These are phyloP conservation scores for Acer campestre DNA, from an alignment of 345 rosid genomes.

Conservation along the genomic window DNA sequence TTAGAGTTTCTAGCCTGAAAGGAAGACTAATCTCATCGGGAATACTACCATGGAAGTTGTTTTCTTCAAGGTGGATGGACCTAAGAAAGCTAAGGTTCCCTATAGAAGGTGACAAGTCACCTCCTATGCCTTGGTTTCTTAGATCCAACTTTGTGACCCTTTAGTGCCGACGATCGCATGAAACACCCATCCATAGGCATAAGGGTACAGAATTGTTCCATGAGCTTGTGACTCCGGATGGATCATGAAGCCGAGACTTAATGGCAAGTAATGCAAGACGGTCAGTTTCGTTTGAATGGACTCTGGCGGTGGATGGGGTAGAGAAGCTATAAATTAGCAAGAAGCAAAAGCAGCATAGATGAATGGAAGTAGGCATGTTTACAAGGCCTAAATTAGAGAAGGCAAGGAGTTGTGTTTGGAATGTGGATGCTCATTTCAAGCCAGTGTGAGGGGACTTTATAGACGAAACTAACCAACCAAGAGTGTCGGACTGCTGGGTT, in stretches of 20 bases:
- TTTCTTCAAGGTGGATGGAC: not conserved
- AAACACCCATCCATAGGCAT: not conserved
- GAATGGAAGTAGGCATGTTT: not conserved
- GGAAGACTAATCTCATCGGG: conserved; percentile 17
- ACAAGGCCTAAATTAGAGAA: not conserved
- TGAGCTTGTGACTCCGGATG: not conserved
- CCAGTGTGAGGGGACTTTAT: not conserved
- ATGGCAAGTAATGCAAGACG: not conserved
- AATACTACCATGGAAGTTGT: conserved; percentile 9
- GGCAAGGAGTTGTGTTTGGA: not conserved
- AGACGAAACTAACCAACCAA: too few species aligned
- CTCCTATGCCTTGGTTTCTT: not conserved
- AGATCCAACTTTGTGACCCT: not conserved
- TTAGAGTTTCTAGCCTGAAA: conserved; percentile 4
- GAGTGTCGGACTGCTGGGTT: too few species aligned
- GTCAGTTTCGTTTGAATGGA: not conserved
- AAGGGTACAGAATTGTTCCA: not conserved
- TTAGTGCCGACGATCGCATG: not conserved
- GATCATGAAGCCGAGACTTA: not conserved
- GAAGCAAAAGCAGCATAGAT: not conserved
- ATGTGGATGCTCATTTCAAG: not conserved
- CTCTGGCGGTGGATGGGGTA: not conserved
- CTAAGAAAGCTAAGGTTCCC: not conserved
- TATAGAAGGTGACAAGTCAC: not conserved
- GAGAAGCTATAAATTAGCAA: not conserved